phyloP scores from a whole-genome alignment of 2,329 filamentous ascomycete species.

The Dothideomycetes sp. region DNA sequence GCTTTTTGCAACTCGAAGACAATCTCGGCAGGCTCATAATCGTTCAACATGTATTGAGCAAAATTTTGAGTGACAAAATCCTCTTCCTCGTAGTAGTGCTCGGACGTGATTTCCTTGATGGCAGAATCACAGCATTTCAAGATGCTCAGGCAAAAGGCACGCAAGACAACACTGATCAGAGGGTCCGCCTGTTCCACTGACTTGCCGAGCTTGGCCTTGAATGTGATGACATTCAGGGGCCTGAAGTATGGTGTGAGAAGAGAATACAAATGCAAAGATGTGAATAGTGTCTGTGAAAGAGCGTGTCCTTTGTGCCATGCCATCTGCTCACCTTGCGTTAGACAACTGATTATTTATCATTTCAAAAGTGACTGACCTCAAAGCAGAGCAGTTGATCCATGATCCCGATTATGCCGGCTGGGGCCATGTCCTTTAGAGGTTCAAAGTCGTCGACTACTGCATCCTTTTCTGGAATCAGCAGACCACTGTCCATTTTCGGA shows the following conservation, averaged over 20 bases:
- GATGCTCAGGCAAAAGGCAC: constrained; percentile 77
- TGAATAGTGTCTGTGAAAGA: constrained; percentile 88
- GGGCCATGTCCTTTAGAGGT: constrained; percentile 55
- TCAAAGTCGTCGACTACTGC: constrained; percentile 47
- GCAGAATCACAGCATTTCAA: constrained; percentile 76
- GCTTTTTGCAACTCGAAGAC: constrained; percentile 47
- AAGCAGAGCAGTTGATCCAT: constrained; percentile 88
- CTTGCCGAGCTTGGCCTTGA: neutral
- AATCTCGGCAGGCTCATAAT: constrained; percentile 51
- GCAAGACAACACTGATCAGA: constrained; percentile 55
- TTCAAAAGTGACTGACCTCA: constrained; percentile 50
- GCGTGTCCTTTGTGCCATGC: constrained; percentile 96
- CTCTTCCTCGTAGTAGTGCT: constrained; percentile 95
- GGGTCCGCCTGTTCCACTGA: constrained; percentile 19
- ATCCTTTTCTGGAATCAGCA: constrained; percentile 50
- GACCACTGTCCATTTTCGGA: constrained; percentile 96
- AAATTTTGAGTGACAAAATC: constrained; percentile 94
- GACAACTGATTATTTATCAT: neutral
- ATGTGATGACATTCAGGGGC: constrained; percentile 20
- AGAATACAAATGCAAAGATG: constrained; percentile 80
- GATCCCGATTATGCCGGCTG: constrained; percentile 78
- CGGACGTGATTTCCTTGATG: constrained; percentile 65
- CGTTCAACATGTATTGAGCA: constrained; percentile 64
- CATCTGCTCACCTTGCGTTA: constrained; percentile 52
- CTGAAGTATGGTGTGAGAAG: constrained; percentile 43